Conservation (phyloP, 768 basidiomycete genomes). For the Lactarius evosmus region DNA sequence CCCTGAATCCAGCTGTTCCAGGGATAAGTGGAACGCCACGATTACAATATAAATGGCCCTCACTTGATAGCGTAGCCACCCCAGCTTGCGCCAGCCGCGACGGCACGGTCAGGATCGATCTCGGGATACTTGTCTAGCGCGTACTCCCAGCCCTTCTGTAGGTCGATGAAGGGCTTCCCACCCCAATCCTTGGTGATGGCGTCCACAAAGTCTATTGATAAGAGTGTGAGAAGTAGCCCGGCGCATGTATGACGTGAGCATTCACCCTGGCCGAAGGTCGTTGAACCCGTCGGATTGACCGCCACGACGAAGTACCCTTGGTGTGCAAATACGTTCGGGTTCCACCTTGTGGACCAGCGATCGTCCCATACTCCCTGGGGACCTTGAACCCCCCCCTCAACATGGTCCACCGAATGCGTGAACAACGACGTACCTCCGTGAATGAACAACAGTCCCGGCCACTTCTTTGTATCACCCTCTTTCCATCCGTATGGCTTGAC, state of each 20-base stretch:
- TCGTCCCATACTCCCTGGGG: conserved; percentile 89
- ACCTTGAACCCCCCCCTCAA: conserved; percentile 36
- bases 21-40: conserved; percentile 11
- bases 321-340: conserved; percentile 70
- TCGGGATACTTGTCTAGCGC: conserved; percentile 65
- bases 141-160: conserved; percentile 72
- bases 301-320: conserved; percentile 87
- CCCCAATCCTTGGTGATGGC: conserved; percentile 81
- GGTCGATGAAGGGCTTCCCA: conserved; percentile 78
- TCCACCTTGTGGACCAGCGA: conserved; percentile 90
- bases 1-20: conserved; percentile 85
- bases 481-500: conserved; percentile 78
- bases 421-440: conserved; percentile 55
- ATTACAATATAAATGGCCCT: not conserved
- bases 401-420: not conserved
- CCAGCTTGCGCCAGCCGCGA: conserved; percentile 79
- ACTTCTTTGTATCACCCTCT: conserved; percentile 56
- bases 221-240: not conserved
- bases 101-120: conserved; percentile 55
- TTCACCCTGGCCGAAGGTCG: conserved; percentile 83
- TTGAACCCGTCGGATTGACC: conserved; percentile 93
- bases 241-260: not conserved
- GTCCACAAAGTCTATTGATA: conserved; percentile 64
- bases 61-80: conserved; percentile 90
- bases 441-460: conserved; percentile 76